Conservation (phyloP, 1,139 yeast genomes). For the Pichia sp. region DNA sequence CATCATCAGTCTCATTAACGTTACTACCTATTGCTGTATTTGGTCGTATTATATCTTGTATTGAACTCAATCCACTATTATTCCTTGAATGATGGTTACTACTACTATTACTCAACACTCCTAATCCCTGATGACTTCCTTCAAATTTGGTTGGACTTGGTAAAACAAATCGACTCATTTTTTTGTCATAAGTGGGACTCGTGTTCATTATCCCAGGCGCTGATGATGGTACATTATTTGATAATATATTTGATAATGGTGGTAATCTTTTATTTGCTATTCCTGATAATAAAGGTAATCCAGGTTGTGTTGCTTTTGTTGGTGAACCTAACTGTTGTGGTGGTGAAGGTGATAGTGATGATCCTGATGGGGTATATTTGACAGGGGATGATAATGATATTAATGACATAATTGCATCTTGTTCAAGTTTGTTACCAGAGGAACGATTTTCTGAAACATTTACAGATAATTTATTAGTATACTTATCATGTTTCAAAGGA, state of each 20-base stretch:
- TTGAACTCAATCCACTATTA: not conserved
- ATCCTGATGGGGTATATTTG: slow-evolving; percentile 19
- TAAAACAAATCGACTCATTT: slow-evolving; percentile 1
- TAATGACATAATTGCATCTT: slow-evolving; percentile 32
- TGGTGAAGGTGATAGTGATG: slow-evolving; percentile 24
- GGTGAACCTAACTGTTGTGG: slow-evolving; percentile 12
- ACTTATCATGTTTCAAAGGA: not conserved
- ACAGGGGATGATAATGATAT: slow-evolving; percentile 32
- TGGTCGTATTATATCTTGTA: not conserved
- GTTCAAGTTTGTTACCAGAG: slow-evolving; percentile 23
- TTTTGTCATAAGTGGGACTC: not conserved
- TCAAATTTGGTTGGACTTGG: slow-evolving; percentile 5
- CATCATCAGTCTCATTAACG: slow-evolving; percentile 13
- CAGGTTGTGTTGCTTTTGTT: slow-evolving; percentile 1
- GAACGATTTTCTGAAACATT: not conserved
- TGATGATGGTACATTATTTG: slow-evolving; percentile 5
- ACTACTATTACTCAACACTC: not conserved
- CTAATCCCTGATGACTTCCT: not conserved
- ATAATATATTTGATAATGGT: slow-evolving; percentile 1
- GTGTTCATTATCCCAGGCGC: slow-evolving; percentile 7
- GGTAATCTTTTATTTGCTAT: slow-evolving; percentile 6
- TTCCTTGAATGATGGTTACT: not conserved
- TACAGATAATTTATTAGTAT: not conserved
- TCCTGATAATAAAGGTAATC: slow-evolving; percentile 8
- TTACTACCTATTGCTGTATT: not conserved